These are phyloP conservation scores for Coprinopsis strossmayeri DNA, from an alignment of 768 basidiomycete genomes.

Conservation along the genomic window DNA sequence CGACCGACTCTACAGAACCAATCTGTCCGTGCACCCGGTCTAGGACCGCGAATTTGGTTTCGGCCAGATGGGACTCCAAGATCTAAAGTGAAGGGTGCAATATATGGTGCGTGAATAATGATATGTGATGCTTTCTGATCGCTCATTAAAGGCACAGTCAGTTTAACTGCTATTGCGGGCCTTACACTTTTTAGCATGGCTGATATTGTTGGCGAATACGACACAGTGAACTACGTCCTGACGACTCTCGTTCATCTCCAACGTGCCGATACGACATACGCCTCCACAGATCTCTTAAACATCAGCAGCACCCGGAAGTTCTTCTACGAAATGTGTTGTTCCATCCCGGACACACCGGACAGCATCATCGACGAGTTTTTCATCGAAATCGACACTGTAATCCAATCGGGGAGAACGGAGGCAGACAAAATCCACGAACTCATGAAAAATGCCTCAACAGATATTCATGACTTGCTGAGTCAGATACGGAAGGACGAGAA, in stretches of 20 bases:
- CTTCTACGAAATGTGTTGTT: neutral
- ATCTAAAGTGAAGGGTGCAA: neutral
- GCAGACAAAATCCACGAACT: neutral
- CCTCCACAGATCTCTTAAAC: neutral
- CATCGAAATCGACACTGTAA: neutral
- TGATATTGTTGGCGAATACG: neutral
- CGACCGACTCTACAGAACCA: neutral
- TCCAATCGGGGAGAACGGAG: neutral
- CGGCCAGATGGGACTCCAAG: neutral
- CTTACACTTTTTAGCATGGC: neutral
- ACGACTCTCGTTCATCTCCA: neutral
- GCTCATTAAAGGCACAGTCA: neutral
- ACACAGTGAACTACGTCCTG: conserved; percentile 1
- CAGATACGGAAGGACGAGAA: neutral
- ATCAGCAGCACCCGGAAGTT: neutral
- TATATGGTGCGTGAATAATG: neutral
- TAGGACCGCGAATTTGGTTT: neutral
- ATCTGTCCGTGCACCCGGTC: neutral
- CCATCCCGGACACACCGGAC: neutral
- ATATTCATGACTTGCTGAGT: neutral
- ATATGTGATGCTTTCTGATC: neutral
- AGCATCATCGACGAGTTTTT: neutral
- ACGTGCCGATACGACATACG: neutral
- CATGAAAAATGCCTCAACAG: neutral
- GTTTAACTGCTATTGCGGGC: neutral